These are phyloP conservation scores for Metarhizium guizhouense DNA, from an alignment of 2,329 filamentous ascomycete species.

Conservation along the genomic window DNA sequence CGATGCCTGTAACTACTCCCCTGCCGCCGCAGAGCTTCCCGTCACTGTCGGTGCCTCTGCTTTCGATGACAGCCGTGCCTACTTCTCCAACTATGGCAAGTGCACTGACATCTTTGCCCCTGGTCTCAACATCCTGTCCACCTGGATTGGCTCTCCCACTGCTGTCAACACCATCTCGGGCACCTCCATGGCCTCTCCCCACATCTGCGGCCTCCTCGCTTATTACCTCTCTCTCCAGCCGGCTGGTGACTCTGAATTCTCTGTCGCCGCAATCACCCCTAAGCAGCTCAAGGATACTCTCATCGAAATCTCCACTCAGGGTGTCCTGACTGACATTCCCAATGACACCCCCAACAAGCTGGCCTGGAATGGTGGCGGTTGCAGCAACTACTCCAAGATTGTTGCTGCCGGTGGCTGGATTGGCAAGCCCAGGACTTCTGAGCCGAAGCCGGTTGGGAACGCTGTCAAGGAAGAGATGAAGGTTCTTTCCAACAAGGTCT, in stretches of 20 bases:
- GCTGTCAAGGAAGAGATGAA: constrained; percentile 53
- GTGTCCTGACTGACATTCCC: constrained; percentile 72
- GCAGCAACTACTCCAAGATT: constrained; percentile 82
- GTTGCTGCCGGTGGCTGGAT: constrained; percentile 65
- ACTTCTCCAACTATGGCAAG: constrained; percentile 99
- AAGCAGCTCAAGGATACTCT: constrained; percentile 89
- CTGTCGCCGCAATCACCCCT: constrained; percentile 81
- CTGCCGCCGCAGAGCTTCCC: constrained; percentile 82
- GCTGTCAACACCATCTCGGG: constrained; percentile 98
- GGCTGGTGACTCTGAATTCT: constrained; percentile 78
- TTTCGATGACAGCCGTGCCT: constrained; percentile 88
- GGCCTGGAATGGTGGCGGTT: constrained; percentile 97
- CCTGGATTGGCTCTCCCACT: constrained; percentile 95
- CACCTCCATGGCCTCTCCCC: constrained; percentile 98
- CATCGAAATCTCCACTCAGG: constrained; percentile 72
- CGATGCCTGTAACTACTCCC: constrained; percentile 98
- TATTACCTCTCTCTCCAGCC: constrained; percentile 98
- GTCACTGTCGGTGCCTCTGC: constrained; percentile 95
- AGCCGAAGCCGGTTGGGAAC: constrained; percentile 52
- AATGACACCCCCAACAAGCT: constrained; percentile 86
- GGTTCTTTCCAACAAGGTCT: constrained; percentile 45
- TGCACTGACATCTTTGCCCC: constrained; percentile 99
- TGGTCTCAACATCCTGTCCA: constrained; percentile 92
- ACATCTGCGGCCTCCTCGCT: constrained; percentile 91
- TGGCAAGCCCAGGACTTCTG: constrained; percentile 32